Percentiles rank a stretch among this genome's conserved stretches.
These are phyloP conservation scores for Pholiota microspora DNA, from an alignment of 768 basidiomycete species.

Conservation along the genomic window DNA sequence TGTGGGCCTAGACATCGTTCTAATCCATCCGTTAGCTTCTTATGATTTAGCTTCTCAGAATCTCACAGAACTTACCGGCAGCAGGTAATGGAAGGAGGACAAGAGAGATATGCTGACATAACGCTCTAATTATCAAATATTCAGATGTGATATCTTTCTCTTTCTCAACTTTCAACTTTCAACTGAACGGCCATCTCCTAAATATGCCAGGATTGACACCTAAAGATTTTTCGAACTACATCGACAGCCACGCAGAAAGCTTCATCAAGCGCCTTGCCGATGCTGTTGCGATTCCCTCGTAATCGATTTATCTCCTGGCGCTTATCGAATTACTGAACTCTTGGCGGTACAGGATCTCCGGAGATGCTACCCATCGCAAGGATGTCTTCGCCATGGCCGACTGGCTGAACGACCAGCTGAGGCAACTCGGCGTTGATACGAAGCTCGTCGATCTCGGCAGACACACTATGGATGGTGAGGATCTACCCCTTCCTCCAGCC, in stretches of 20 bases:
- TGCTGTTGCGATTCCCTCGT: conserved; percentile 77
- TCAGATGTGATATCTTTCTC: neutral
- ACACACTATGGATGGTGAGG: conserved; percentile 66
- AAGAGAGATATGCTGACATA: conserved; percentile 14
- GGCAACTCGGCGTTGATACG: conserved; percentile 76
- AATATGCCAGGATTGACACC: conserved; percentile 44
- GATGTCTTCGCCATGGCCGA: conserved; percentile 86
- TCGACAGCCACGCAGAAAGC: conserved; percentile 66
- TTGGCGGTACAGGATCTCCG: conserved; percentile 50
- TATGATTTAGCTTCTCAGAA: neutral
- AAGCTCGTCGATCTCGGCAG: conserved; percentile 73
- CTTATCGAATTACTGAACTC: conserved; percentile 1
- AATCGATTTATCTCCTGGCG: conserved; percentile 32
- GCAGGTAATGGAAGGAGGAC: conserved; percentile 11
- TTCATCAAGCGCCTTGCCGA: conserved; percentile 80
- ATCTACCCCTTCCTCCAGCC: conserved; percentile 74
- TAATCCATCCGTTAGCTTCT: neutral
- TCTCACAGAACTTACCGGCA: neutral
- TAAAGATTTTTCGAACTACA: conserved; percentile 42
- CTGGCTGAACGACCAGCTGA: conserved; percentile 76
- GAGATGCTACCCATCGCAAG: conserved; percentile 65
- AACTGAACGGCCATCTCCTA: neutral
- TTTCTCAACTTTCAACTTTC: neutral
- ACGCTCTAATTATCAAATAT: neutral
- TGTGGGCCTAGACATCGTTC: conserved; percentile 15